A percentile compares a stretch with the other conserved stretches of the same genome.
Conservation (phyloP, 2,329 filamentous ascomycete species). For the Bipolaris victoriae region DNA sequence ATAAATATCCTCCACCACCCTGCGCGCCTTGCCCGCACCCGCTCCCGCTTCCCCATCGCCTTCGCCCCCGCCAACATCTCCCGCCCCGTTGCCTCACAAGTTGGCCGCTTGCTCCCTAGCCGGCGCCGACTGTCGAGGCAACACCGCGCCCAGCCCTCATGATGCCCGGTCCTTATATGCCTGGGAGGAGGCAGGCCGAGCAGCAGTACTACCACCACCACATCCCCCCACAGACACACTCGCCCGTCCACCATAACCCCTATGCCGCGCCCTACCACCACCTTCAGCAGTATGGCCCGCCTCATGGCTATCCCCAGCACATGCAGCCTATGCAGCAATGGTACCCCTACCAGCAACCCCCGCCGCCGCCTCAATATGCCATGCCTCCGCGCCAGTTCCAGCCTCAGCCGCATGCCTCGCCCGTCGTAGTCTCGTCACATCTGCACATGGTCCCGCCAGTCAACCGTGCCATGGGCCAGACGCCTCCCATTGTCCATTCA, state of each 20-base stretch:
- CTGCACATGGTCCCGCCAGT: slow-evolving; percentile 52
- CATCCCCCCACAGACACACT: slow-evolving; percentile 27
- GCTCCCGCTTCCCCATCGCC: slow-evolving; percentile 6
- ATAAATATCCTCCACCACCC: slow-evolving; percentile 28
- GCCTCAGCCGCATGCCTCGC: slow-evolving; percentile 49
- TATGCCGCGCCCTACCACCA: slow-evolving; percentile 46
- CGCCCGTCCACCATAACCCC: slow-evolving; percentile 27
- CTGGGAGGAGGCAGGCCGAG: slow-evolving; percentile 51
- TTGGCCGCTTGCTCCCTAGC: slow-evolving; percentile 47
- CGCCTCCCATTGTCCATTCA: slow-evolving; percentile 47
- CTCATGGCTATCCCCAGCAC: slow-evolving; percentile 49
- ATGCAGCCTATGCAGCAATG: slow-evolving; percentile 48
- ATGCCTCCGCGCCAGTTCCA: slow-evolving; percentile 49
- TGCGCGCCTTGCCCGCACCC: slow-evolving; percentile 19
- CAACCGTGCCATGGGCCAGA: slow-evolving; percentile 47
- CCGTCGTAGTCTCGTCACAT: slow-evolving; percentile 56
- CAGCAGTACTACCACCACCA: slow-evolving; percentile 44
- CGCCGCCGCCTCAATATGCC: slow-evolving; percentile 42
- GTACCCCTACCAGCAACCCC: slow-evolving; percentile 50
- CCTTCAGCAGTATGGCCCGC: slow-evolving; percentile 50
- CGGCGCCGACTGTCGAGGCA: slow-evolving; percentile 50
- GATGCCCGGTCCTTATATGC: slow-evolving; percentile 70
- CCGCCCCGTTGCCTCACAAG: slow-evolving; percentile 45
- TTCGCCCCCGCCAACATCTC: slow-evolving; percentile 11
- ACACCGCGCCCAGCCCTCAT: slow-evolving; percentile 65